Conservation (phyloP, 192 early-diverging fungal genomes). For the Coemansia sp. region DNA sequence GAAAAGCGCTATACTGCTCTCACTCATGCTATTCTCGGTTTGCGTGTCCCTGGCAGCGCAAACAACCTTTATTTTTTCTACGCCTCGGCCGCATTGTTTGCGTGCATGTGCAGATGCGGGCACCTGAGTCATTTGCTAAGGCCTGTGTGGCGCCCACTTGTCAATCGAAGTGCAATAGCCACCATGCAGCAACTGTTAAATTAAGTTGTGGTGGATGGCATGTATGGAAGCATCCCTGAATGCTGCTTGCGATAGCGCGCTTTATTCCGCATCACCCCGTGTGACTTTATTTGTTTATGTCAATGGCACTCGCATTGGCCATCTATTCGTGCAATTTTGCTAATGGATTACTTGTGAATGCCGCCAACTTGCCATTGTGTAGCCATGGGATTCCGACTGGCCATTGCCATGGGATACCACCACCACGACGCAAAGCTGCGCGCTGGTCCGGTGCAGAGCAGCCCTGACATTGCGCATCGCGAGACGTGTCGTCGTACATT, state of each 20-base stretch:
- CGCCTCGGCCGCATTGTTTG: slow-evolving; percentile 1
- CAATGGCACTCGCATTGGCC: neutral
- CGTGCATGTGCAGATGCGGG: slow-evolving; percentile 4
- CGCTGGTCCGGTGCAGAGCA: slow-evolving; percentile 33
- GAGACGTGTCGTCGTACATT: slow-evolving; percentile 51
- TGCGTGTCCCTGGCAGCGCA: neutral
- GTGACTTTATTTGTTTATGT: neutral
- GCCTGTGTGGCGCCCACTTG: slow-evolving; percentile 19
- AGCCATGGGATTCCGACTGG: slow-evolving; percentile 55
- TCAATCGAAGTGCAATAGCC: slow-evolving; percentile 7
- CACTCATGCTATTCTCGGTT: neutral
- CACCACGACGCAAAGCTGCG: slow-evolving; percentile 44
- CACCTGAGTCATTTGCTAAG: slow-evolving; percentile 9
- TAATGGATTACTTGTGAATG: too few species aligned
- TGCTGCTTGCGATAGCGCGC: neutral
- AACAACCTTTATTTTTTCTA: neutral
- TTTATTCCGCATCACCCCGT: neutral
- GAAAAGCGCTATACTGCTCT: neutral
- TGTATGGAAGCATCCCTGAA: neutral
- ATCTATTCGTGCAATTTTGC: too few species aligned
- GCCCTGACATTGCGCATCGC: slow-evolving; percentile 33
- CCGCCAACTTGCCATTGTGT: slow-evolving; percentile 5
- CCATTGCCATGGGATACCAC: slow-evolving; percentile 54
- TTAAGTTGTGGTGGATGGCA: neutral
- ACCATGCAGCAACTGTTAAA: neutral